Evolutionary conservation across 305 asterid genomes (phyloP).

Genomic region (Caryopteris hybrid): DNA sequence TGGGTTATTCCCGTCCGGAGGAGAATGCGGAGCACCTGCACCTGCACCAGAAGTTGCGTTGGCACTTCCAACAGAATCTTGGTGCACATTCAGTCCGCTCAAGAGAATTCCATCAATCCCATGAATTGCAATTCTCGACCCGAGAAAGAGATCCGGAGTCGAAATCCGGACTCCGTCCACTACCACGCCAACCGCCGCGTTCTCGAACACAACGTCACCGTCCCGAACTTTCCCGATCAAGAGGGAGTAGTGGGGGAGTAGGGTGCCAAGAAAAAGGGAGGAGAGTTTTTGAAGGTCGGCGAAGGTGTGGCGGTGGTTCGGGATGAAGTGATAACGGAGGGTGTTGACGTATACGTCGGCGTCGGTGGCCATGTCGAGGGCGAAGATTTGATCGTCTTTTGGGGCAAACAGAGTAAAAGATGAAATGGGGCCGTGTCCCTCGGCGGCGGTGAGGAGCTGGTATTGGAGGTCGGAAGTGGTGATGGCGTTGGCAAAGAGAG

Average conservation of each 20-base stretch:
- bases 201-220: background rate
- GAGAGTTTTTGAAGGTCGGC: conserved; percentile 39
- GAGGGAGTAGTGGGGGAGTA: conserved; percentile 51
- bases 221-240: conserved; percentile 29
- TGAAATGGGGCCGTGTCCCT: background rate
- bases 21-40: background rate
- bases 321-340: conserved; percentile 54
- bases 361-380: conserved; percentile 55
- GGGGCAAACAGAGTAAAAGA: conserved; percentile 60
- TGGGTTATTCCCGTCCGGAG: background rate
- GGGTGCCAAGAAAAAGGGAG: conserved; percentile 50
- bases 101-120: conserved; percentile 57
- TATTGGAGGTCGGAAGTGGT: conserved; percentile 59
- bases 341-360: conserved; percentile 51
- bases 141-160: conserved; percentile 51
- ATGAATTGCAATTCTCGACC: conserved; percentile 46
- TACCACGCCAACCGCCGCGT: conserved; percentile 19
- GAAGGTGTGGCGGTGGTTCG: conserved; percentile 40
- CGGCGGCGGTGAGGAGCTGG: conserved; percentile 36
- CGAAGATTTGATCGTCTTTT: conserved; percentile 31
- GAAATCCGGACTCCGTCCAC: conserved; percentile 51
- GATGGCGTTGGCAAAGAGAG: conserved; percentile 60
- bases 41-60: too few species aligned
- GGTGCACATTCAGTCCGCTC: conserved; percentile 39
- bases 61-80: conserved; percentile 11